These are phyloP conservation scores for Backusella mclennaniae DNA, from an alignment of 192 early-diverging fungal species.

Conservation along the genomic window DNA sequence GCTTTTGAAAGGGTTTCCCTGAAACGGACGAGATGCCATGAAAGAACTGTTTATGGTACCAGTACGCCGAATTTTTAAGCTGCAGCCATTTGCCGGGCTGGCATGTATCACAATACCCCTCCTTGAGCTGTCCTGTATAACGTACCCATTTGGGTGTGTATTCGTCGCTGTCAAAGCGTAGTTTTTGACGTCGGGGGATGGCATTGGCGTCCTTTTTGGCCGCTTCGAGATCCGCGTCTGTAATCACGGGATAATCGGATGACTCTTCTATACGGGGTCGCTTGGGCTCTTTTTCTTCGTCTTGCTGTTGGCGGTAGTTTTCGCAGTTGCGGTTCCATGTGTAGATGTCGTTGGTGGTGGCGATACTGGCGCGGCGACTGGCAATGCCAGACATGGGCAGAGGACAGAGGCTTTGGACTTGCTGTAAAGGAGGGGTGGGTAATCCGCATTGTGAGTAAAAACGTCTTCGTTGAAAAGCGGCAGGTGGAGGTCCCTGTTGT, in stretches of 20 bases:
- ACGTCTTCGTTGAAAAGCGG: background rate
- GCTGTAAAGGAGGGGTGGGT: background rate
- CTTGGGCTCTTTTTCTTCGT: background rate
- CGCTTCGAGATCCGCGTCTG: constrained; percentile 40
- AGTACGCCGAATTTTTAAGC: constrained; percentile 85
- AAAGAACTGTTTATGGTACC: constrained; percentile 89
- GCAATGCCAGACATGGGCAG: background rate
- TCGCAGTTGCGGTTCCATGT: constrained; percentile 5
- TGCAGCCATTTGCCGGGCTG: constrained; percentile 82
- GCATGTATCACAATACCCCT: constrained; percentile 83
- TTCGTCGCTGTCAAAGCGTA: constrained; percentile 66
- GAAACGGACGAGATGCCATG: constrained; percentile 88
- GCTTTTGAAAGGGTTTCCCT: constrained; percentile 67
- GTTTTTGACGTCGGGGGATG: constrained; percentile 63
- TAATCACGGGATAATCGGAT: constrained; percentile 23
- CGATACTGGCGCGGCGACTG: background rate
- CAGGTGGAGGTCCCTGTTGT: background rate
- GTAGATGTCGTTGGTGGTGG: background rate
- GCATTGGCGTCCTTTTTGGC: constrained; percentile 47
- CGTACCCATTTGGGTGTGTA: constrained; percentile 86
- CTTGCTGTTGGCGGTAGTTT: background rate
- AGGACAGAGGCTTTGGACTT: background rate
- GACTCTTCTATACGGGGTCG: background rate
- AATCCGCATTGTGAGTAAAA: background rate
- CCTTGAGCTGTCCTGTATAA: constrained; percentile 69